phyloP scores from a whole-genome alignment of 805 yeast genomes.

The Hemisphaericaspora nanyangensis region DNA sequence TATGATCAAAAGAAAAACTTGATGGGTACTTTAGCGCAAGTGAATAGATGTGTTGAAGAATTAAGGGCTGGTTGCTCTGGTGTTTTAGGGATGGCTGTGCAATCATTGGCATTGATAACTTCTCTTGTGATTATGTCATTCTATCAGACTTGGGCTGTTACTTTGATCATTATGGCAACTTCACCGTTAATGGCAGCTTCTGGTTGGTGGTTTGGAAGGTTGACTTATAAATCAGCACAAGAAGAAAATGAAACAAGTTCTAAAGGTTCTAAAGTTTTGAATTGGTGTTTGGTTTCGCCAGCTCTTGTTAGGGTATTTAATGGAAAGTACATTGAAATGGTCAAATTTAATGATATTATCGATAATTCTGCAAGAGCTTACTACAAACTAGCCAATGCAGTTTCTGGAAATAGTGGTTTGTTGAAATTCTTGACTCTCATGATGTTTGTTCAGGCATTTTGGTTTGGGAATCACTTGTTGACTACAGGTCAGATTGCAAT shows the following conservation, averaged over 20 bases:
- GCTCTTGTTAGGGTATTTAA: slow-evolving; percentile 58
- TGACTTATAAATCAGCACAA: slow-evolving; percentile 46
- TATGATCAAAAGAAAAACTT: slow-evolving; percentile 53
- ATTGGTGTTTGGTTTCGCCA: slow-evolving; percentile 67
- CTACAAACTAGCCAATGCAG: slow-evolving; percentile 41
- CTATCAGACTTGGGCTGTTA: slow-evolving; percentile 79
- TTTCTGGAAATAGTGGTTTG: slow-evolving; percentile 53
- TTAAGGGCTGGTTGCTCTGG: slow-evolving; percentile 65
- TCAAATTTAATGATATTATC: slow-evolving; percentile 36
- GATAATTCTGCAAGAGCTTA: slow-evolving; percentile 36
- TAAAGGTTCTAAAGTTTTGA: slow-evolving; percentile 54
- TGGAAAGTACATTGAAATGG: slow-evolving; percentile 51
- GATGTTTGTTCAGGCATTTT: slow-evolving; percentile 88
- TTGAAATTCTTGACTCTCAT: slow-evolving; percentile 55
- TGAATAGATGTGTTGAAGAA: slow-evolving; percentile 74
- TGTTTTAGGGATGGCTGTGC: slow-evolving; percentile 53
- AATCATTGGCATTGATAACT: slow-evolving; percentile 49
- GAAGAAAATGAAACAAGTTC: slow-evolving; percentile 57
- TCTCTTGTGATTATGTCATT: slow-evolving; percentile 64
- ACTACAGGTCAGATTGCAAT: slow-evolving; percentile 45
- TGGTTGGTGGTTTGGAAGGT: slow-evolving; percentile 48
- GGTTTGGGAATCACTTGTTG: slow-evolving; percentile 80
- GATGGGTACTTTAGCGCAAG: slow-evolving; percentile 61
- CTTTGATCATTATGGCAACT: slow-evolving; percentile 70
- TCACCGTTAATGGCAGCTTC: slow-evolving; percentile 60